phyloP scores from a whole-genome alignment of 169 alveolate species.

The Cystoisospora suis region DNA sequence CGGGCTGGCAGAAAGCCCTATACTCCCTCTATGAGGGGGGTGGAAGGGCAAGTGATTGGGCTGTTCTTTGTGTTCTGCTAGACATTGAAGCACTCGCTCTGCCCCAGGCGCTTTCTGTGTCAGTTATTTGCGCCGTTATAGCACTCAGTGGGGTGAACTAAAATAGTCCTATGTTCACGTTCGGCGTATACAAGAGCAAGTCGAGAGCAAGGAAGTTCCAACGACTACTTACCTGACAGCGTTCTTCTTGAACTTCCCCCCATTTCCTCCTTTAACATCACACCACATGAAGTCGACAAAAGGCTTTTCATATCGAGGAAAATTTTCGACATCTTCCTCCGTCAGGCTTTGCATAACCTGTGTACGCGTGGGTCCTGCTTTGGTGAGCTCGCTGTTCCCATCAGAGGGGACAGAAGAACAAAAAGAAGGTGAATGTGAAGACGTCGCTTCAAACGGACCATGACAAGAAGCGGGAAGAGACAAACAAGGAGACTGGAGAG shows the following conservation, averaged over 20 bases:
- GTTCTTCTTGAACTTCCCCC: slow-evolving; percentile 50
- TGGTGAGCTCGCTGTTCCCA: neutral
- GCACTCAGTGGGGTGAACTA: too few relatives aligned
- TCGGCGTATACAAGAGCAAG: too few relatives aligned
- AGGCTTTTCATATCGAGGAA: slow-evolving; percentile 65
- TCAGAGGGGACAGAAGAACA: neutral
- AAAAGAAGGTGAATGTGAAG: neutral
- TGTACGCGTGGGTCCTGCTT: neutral
- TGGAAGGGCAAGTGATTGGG: too few relatives aligned
- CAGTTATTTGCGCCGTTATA: too few relatives aligned
- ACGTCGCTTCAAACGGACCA: neutral
- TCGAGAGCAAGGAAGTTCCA: too few relatives aligned
- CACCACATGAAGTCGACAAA: slow-evolving; percentile 66
- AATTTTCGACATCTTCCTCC: slow-evolving; percentile 59
- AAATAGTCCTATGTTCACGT: too few relatives aligned
- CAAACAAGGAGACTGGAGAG: neutral
- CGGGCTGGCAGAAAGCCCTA: too few relatives aligned
- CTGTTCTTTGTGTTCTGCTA: too few relatives aligned
- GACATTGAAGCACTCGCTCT: too few relatives aligned
- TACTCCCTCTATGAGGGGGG: too few relatives aligned
- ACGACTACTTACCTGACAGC: slow-evolving; percentile 58
- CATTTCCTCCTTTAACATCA: slow-evolving; percentile 54
- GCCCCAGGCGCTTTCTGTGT: too few relatives aligned
- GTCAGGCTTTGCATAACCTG: slow-evolving; percentile 30
- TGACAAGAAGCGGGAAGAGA: neutral